Percentiles rank a stretch among this genome's conserved stretches.
These are phyloP conservation scores for Phytopythium aichiense DNA, from an alignment of 352 stramenopile species.

Conservation along the genomic window DNA sequence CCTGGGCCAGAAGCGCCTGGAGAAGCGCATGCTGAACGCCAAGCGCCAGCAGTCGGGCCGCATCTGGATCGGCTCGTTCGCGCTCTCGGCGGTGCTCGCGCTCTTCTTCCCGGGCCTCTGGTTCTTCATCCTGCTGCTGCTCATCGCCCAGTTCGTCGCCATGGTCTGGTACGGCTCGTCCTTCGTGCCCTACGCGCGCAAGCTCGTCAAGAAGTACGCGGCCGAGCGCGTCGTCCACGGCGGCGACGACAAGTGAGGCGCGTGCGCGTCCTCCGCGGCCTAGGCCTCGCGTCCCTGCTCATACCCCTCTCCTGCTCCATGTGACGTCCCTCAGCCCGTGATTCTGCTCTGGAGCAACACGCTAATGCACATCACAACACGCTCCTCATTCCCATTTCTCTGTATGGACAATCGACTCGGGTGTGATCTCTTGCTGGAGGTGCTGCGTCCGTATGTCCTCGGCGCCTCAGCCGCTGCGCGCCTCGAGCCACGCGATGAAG, in stretches of 20 bases:
- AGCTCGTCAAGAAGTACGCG: conserved; percentile 40
- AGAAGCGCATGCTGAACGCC: conserved; percentile 36
- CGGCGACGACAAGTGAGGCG: conserved; percentile 26
- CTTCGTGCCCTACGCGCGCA: conserved; percentile 46
- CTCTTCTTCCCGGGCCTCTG: conserved; percentile 38
- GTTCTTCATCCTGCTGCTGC: conserved; percentile 46
- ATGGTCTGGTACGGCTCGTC: conserved; percentile 61
- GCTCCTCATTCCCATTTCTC: background rate
- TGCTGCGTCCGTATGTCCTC: no score
- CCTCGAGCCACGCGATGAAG: conserved; percentile 71
- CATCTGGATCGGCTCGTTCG: conserved; percentile 40
- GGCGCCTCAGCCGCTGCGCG: conserved; percentile 6
- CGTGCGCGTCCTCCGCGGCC: background rate
- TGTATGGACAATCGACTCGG: background rate
- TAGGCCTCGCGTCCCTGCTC: conserved; percentile 2
- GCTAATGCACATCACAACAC: background rate
- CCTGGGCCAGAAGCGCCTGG: conserved; percentile 30
- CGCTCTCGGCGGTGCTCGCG: conserved; percentile 35
- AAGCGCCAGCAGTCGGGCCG: conserved; percentile 26
- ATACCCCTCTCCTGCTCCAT: background rate
- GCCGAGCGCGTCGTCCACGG: conserved; percentile 29
- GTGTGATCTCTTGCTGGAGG: background rate
- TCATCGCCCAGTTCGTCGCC: conserved; percentile 42
- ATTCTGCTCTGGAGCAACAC: background rate
- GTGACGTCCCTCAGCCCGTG: background rate